These are phyloP conservation scores for Microcyclosporella mali DNA, from an alignment of 2,329 filamentous ascomycete species.

Conservation along the genomic window DNA sequence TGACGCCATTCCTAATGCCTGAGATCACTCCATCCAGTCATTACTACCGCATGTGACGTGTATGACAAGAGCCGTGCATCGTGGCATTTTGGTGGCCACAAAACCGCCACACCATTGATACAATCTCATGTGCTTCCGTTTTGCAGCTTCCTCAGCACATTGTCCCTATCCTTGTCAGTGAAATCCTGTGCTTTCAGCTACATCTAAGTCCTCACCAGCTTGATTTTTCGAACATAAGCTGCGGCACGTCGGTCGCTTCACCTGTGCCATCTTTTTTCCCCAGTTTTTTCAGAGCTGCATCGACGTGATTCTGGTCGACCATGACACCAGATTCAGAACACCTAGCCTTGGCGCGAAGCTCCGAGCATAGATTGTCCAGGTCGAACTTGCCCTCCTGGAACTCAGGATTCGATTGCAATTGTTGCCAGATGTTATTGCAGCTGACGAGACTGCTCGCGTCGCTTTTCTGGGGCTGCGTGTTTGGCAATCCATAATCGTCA, in stretches of 20 bases:
- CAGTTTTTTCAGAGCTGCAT: constrained; percentile 49
- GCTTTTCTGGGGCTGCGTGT: constrained; percentile 13
- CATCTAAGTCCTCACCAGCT: constrained; percentile 5
- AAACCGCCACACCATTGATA: neutral
- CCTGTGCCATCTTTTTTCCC: constrained; percentile 9
- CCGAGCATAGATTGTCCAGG: constrained; percentile 83
- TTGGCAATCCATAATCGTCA: constrained; percentile 48
- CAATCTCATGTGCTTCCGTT: constrained; percentile 3
- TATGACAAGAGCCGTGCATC: neutral
- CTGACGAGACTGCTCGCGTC: constrained; percentile 57
- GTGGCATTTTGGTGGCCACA: neutral
- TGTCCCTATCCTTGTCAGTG: constrained; percentile 5
- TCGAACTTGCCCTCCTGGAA: constrained; percentile 90
- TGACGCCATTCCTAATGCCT: neutral
- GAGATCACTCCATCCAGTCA: neutral
- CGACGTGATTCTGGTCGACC: constrained; percentile 82
- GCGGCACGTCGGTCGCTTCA: constrained; percentile 1
- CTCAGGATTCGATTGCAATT: constrained; percentile 76
- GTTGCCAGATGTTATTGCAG: constrained; percentile 94
- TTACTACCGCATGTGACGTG: neutral
- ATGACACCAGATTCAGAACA: constrained; percentile 88
- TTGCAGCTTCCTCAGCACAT: constrained; percentile 7
- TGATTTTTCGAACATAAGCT: constrained; percentile 9
- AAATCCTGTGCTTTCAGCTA: neutral
- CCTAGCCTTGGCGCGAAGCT: constrained; percentile 91